Evolutionary conservation across 2,329 filamentous ascomycete genomes (phyloP).

Genomic region (Fusarium mexicanum): DNA sequence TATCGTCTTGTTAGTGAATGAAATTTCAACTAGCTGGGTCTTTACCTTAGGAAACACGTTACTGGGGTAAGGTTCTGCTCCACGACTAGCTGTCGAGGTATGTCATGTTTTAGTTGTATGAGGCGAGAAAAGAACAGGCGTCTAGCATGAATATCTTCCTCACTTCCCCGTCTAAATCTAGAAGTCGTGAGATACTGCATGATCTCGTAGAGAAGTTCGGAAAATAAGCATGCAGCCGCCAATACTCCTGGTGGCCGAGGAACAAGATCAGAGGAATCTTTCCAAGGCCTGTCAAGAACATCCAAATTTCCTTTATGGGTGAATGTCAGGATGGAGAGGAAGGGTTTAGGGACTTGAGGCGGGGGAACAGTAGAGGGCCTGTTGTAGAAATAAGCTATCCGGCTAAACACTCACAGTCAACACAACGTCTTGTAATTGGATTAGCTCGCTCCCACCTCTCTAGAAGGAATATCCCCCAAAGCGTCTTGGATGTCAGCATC

Average conservation of each 20-base stretch:
- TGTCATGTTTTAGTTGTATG: background rate
- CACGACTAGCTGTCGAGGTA: background rate
- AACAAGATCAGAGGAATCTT: background rate
- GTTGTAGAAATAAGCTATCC: conserved; percentile 2
- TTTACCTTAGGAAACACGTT: background rate
- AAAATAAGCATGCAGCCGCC: background rate
- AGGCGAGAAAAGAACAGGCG: background rate
- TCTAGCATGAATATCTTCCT: background rate
- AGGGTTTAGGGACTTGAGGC: background rate
- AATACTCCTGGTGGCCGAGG: background rate
- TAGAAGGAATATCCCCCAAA: background rate
- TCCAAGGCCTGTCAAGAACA: background rate
- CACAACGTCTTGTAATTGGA: background rate
- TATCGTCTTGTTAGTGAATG: background rate
- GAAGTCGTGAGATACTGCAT: background rate
- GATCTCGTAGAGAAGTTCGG: background rate
- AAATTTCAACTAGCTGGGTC: accelerated
- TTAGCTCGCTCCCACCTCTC: background rate
- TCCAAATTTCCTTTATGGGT: background rate
- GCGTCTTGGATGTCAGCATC: background rate
- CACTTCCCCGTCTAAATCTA: background rate
- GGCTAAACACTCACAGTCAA: background rate
- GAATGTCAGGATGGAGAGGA: background rate
- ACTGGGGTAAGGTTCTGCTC: background rate
- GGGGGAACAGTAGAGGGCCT: background rate